These are phyloP conservation scores for Kewa caespitosa DNA, from an alignment of 179 eudicot genomes.

Conservation along the genomic window DNA sequence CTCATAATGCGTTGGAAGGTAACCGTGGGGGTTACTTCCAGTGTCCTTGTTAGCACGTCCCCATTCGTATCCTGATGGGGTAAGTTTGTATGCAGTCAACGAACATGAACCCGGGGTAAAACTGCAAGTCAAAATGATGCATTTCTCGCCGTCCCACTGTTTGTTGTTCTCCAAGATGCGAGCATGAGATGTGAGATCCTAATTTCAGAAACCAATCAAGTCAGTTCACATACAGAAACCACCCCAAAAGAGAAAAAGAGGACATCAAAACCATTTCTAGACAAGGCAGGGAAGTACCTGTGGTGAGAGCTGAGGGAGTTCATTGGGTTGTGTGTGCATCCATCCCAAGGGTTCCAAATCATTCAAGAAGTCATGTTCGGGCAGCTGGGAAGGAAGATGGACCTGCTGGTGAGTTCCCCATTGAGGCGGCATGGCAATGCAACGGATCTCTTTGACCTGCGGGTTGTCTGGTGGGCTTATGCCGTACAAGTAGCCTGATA, in stretches of 20 bases:
- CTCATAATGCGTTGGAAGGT: conserved; percentile 93
- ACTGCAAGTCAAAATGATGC: conserved; percentile 92
- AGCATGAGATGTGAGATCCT: conserved; percentile 93
- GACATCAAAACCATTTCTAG: not conserved
- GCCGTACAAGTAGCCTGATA: conserved; percentile 92
- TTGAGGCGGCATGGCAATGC: conserved; percentile 95
- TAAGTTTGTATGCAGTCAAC: conserved; percentile 92
- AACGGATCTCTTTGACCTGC: conserved; percentile 97
- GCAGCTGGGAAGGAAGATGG: conserved; percentile 84
- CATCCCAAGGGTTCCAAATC: conserved; percentile 98
- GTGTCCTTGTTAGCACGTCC: conserved; percentile 87
- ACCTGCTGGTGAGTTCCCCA: conserved; percentile 99
- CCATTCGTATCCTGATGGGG: conserved; percentile 98
- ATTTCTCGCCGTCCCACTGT: conserved; percentile 98
- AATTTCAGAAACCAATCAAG: conserved; percentile 16
- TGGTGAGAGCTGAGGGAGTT: conserved; percentile 95
- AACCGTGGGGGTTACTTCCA: conserved; percentile 91
- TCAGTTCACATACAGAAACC: conserved; percentile 1
- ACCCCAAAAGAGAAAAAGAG: not conserved
- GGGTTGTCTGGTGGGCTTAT: conserved; percentile 98
- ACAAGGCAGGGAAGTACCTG: conserved; percentile 49
- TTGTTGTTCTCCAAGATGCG: conserved; percentile 82
- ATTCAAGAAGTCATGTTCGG: conserved; percentile 88
- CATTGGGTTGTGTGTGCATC: conserved; percentile 99
- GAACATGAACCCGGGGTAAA: conserved; percentile 99